These are phyloP conservation scores for Pseudovirgaria hyperparasitica DNA, from an alignment of 2,329 filamentous ascomycete species.

Conservation along the genomic window DNA sequence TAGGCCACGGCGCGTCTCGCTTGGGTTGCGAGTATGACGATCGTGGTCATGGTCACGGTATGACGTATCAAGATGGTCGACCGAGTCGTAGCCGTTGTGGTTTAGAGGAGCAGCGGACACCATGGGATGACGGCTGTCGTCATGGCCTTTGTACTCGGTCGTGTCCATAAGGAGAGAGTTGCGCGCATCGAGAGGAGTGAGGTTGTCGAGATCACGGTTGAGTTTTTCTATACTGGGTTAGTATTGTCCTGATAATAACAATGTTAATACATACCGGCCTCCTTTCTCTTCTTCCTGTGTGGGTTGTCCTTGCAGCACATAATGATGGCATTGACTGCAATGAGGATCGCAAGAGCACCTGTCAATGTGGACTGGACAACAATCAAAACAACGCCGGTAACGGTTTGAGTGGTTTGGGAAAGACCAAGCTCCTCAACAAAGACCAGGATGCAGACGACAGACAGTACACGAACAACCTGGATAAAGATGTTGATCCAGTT, in stretches of 20 bases:
- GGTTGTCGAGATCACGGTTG: conserved; percentile 62
- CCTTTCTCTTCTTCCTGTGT: conserved; percentile 77
- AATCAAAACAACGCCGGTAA: conserved; percentile 86
- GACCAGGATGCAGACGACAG: conserved; percentile 75
- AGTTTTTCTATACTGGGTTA: conserved; percentile 51
- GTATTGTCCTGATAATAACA: conserved; percentile 5
- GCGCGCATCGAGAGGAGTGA: conserved; percentile 77
- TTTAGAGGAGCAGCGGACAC: conserved; percentile 9
- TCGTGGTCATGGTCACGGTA: conserved; percentile 16
- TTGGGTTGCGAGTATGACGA: conserved; percentile 2
- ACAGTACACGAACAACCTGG: conserved; percentile 77
- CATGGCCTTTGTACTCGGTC: conserved; percentile 29
- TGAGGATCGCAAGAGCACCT: conserved; percentile 70
- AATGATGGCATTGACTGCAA: conserved; percentile 78
- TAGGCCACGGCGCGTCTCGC: conserved; percentile 8
- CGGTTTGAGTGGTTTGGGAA: conserved; percentile 80
- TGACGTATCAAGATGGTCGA: conserved; percentile 14
- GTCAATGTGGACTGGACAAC: conserved; percentile 81
- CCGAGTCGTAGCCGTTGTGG: conserved; percentile 20
- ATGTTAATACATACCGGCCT: conserved; percentile 55
- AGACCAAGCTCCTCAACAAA: conserved; percentile 92
- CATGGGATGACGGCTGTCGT: conserved; percentile 14
- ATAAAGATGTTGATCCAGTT: conserved; percentile 93
- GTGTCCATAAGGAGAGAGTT: conserved; percentile 71
- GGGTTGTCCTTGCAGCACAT: conserved; percentile 78